Conservation (phyloP, 1,139 yeast genomes). For the Debaryomyces sp. region DNA sequence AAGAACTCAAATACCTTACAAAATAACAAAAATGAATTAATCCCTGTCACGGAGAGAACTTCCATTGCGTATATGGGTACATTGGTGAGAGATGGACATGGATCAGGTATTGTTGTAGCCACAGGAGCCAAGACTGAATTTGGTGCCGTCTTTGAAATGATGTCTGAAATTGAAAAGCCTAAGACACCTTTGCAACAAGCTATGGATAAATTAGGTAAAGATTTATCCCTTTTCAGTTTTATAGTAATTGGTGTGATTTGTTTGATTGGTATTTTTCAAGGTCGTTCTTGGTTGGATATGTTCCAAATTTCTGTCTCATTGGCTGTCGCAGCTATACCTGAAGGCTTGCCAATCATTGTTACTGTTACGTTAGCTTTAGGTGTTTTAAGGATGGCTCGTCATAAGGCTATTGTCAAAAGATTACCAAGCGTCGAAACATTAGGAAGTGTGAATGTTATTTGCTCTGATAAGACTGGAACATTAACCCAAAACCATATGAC, state of each 20-base stretch:
- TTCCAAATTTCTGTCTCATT: constrained; percentile 94
- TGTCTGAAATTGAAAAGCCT: constrained; percentile 91
- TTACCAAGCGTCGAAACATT: constrained; percentile 94
- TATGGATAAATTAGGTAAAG: constrained; percentile 93
- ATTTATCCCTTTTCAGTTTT: constrained; percentile 80
- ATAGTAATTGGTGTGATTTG: constrained; percentile 85
- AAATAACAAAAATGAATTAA: constrained; percentile 17
- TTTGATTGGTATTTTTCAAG: constrained; percentile 82
- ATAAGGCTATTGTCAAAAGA: constrained; percentile 89
- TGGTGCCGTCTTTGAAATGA: constrained; percentile 89
- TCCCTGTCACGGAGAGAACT: constrained; percentile 64
- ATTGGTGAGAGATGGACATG: constrained; percentile 91
- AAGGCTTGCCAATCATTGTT: constrained; percentile 94
- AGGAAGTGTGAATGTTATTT: constrained; percentile 93
- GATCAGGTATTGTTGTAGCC: constrained; percentile 89
- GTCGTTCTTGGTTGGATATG: constrained; percentile 94
- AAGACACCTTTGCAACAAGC: constrained; percentile 93
- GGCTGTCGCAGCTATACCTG: constrained; percentile 98
- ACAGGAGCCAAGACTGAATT: constrained; percentile 88
- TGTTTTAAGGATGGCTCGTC: constrained; percentile 91
- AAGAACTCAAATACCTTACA: constrained; percentile 50
- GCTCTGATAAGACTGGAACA: constrained; percentile 96
- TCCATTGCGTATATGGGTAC: constrained; percentile 96
- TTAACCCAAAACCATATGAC: constrained; percentile 95
- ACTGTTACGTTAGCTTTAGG: constrained; percentile 96